phyloP scores from a whole-genome alignment of 2,329 filamentous ascomycete genomes.

The Raffaelea arxii region DNA sequence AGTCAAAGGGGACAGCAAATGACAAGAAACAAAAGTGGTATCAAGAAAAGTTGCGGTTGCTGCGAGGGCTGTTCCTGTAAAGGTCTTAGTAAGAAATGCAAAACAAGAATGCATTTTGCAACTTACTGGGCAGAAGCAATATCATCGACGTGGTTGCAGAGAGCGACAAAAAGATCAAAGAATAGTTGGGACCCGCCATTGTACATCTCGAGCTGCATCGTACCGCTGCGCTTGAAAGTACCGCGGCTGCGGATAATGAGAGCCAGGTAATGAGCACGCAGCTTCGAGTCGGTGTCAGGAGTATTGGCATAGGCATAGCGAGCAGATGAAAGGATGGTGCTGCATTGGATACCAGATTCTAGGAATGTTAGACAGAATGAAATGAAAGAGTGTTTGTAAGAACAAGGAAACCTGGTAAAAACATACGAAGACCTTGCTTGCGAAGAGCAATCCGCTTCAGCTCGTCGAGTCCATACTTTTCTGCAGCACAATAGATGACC shows the following conservation, averaged over 20 bases:
- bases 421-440: constrained; percentile 75
- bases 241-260: constrained; percentile 80
- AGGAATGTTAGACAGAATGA: background rate
- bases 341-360: constrained; percentile 72
- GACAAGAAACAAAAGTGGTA: constrained; percentile 1
- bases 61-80: constrained; percentile 29
- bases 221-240: constrained; percentile 88
- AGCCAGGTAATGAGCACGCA: constrained; percentile 83
- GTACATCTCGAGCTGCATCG: constrained; percentile 94
- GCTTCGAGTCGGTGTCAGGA: constrained; percentile 80
- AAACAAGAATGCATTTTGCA: background rate
- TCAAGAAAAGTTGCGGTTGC: constrained; percentile 30
- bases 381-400: background rate
- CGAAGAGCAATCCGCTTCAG: constrained; percentile 75
- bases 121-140: constrained; percentile 48
- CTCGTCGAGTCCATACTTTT: constrained; percentile 73
- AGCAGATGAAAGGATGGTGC: constrained; percentile 78
- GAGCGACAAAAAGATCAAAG: constrained; percentile 87
- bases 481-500: constrained; percentile 80
- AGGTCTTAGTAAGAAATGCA: background rate
- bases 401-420: background rate
- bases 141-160: constrained; percentile 82
- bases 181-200: constrained; percentile 73
- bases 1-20: constrained; percentile 2
- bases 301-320: constrained; percentile 84